Conservation (phyloP, 305 asterid genomes). For the Fraxinus angustifolia region DNA sequence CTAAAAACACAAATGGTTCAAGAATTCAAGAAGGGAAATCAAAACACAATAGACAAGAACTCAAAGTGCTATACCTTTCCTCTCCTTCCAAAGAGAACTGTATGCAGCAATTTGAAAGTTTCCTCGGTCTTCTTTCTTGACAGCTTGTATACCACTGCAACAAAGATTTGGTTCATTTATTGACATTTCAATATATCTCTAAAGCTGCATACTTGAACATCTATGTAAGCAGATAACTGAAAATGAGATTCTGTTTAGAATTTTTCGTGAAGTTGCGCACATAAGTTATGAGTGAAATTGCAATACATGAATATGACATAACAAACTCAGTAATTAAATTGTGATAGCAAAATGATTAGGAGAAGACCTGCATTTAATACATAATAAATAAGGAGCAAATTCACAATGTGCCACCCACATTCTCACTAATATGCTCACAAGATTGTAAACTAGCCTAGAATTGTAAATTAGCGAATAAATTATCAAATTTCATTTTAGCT, state of each 20-base stretch:
- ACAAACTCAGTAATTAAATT: neutral
- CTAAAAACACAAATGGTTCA: neutral
- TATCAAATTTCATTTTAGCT: neutral
- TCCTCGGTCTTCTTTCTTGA: constrained; percentile 85
- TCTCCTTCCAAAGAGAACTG: constrained; percentile 76
- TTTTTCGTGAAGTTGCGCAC: neutral
- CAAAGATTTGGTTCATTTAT: constrained; percentile 21
- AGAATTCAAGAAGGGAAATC: neutral
- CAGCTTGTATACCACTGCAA: constrained; percentile 73
- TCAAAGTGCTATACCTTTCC: constrained; percentile 61
- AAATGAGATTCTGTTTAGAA: neutral
- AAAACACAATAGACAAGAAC: constrained; percentile 10
- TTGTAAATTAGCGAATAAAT: neutral
- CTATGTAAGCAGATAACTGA: neutral
- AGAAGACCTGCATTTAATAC: neutral
- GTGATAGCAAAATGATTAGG: neutral
- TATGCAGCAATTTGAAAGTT: constrained; percentile 69
- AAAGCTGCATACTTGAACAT: neutral
- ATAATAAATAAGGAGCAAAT: neutral
- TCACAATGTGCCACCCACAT: neutral
- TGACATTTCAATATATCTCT: constrained; percentile 4
- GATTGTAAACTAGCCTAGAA: neutral
- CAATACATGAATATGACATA: neutral
- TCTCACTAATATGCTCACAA: neutral
- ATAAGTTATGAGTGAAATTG: neutral